Base-by-base conservation (phyloP, 2,329 filamentous ascomycete genomes). In the Colletotrichum sublineola region DNA sequence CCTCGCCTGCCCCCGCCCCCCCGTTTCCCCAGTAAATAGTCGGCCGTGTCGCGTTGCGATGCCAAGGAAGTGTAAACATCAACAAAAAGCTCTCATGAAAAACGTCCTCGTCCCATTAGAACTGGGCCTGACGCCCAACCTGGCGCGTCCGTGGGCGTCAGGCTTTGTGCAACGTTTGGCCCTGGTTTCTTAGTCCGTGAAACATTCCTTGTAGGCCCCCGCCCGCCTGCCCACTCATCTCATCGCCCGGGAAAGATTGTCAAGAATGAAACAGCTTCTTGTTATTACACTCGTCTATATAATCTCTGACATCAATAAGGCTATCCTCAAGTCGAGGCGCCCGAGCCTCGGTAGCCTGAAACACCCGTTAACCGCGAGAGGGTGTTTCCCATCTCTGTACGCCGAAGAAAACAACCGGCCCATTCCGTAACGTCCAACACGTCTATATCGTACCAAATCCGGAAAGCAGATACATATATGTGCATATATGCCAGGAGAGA, bases 401-500 rank as follows among this genome's bases (percentile, higher is more conserved):
- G 46, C 46, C 44, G 14, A n/a, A 53, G 42, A 63, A 1, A 63
- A 55, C 4, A 53, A 52, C 31, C 11, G 24, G 38, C 55, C n/a
- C 33, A 7, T 40, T 15, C 33, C 50, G n/a, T 63, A 66, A 46
- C 24, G 50, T 42, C 15, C 18, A 42, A 31, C 53, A 50, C 38
- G 52, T 73, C 66, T 73, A 65, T 73, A 61, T 69, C 70, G 70
- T 73, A 63, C 55, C 55, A 36, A 53, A 42, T 61, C 66, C 70
- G 15, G 31, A 60, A 36, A 36, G 11, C 24, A 31, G 14, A 67
- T 15, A 14, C 11, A 31, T 29, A 3, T 29, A 20, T 15, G 3
- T 24, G 18, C 42, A 9, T 36, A 40, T 24, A n/a, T 53, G 38
- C 48, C 24, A 42, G 38, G 40, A 38, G 40, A 18, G 33, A n/a